Evolutionary conservation across 2,329 filamentous ascomycete species (phyloP), one percentile per base, ranked within the genome.

Genomic region (Alternaria ventricosa): DNA sequence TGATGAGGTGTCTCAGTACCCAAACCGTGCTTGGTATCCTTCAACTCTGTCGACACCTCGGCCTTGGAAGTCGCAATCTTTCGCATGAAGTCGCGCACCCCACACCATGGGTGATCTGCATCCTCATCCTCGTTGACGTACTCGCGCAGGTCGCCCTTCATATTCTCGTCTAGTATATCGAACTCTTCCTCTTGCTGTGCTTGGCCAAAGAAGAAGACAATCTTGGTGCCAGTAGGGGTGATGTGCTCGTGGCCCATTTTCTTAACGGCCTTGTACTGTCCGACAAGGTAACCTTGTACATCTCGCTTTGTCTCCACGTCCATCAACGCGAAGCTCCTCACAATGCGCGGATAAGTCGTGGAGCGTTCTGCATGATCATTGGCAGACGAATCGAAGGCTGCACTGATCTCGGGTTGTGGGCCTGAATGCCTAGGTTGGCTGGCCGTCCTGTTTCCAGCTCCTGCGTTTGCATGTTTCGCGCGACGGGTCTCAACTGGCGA

Each of bases 221-320:
- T 45, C 28, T 55, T 64, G 4, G 44, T 62, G 36, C 65, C 57
- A 1, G 57, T 64, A 1, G 53, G 58, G 18, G 64, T 53, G 20
- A 49, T 64, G 11, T 44, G 12, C 20, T 67, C 56, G 22, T 61
- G 51, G 23, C 57, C 33, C 7, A 27, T 13, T 50, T 65, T 61
- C 12, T 50, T 13, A 6, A 20, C 27, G 15, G 55, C 43, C 15
- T 27, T 43, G 41, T 53, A 60, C 10, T 49, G 27, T 11, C 30
- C 55, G 4, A 43, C 10, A 30, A 60, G 30, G 22, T 47, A 64
- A 18, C 57, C 55, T 23, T 63, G 60, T 3, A 63, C 51, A 41
- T 59, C 45, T n/a, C n/a, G 20, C 47, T 62, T 61, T 27, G 60
- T 46, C 6, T 6, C 18, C 9, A 23, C 44, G 23, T 45, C 56